Evolutionary conservation across 345 rosid genomes (phyloP).

Genomic region (Populus pruinosa): DNA sequence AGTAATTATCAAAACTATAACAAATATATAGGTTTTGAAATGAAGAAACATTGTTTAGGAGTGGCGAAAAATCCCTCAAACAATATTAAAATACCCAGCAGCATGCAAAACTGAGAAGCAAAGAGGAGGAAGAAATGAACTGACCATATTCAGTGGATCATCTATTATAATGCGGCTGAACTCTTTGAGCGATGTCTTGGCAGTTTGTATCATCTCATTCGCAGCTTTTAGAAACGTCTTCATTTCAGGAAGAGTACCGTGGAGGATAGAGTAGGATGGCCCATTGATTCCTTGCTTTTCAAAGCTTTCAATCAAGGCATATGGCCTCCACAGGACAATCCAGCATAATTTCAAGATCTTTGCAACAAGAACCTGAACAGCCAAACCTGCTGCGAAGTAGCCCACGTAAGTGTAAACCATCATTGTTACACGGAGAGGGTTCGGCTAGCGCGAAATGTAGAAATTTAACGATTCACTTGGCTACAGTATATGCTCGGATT

Average conservation of each 20-base stretch:
- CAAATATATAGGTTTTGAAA: too few species aligned
- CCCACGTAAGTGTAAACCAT: too few species aligned
- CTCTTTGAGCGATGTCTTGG: slow-evolving; percentile 25
- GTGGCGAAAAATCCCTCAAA: too few species aligned
- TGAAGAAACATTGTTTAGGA: too few species aligned
- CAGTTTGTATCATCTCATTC: background rate
- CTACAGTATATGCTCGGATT: too few species aligned
- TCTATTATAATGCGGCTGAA: slow-evolving; percentile 24
- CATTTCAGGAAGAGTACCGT: slow-evolving; percentile 29
- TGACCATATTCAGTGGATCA: slow-evolving; percentile 30
- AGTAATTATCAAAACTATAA: too few species aligned
- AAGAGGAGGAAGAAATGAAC: background rate
- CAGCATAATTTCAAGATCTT: slow-evolving; percentile 4
- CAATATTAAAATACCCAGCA: too few species aligned
- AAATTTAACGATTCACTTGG: too few species aligned
- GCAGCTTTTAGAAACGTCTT: slow-evolving; percentile 17
- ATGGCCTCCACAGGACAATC: slow-evolving; percentile 34
- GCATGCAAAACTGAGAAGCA: too few species aligned
- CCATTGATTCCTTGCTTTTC: slow-evolving; percentile 33
- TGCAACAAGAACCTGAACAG: background rate
- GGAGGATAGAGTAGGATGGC: slow-evolving; percentile 21
- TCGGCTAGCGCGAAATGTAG: too few species aligned
- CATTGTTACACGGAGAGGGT: too few species aligned
- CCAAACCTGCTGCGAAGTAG: too few species aligned
- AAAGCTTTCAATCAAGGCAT: slow-evolving; percentile 21